phyloP scores from a whole-genome alignment of 768 basidiomycete genomes.

The Gloeophyllum trabeum region DNA sequence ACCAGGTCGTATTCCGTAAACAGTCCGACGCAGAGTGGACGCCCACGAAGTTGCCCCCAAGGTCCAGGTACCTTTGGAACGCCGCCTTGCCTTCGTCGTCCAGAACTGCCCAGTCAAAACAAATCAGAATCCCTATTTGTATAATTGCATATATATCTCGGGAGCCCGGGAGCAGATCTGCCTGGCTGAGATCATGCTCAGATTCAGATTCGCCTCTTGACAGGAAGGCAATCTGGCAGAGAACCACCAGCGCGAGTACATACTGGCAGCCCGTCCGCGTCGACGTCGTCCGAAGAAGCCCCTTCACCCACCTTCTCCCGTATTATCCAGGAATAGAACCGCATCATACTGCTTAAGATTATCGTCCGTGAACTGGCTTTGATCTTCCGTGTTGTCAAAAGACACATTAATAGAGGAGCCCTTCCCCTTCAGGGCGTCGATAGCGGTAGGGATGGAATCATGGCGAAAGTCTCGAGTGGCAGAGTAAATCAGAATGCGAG shows the following conservation, averaged over 20 bases:
- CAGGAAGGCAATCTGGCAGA: no score
- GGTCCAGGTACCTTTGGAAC: constrained; percentile 51
- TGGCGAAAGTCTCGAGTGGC: constrained; percentile 33
- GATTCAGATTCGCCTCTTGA: no score
- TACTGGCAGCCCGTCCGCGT: no score
- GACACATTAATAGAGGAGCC: constrained; percentile 20
- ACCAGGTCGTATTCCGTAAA: constrained; percentile 47
- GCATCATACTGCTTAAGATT: constrained; percentile 29
- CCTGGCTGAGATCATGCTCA: no score
- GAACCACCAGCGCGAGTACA: no score
- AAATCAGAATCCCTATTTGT: no score
- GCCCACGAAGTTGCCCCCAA: constrained; percentile 55
- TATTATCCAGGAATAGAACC: constrained; percentile 33
- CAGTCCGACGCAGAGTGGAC: constrained; percentile 38
- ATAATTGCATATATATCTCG: no score
- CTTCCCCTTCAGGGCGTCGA: constrained; percentile 22
- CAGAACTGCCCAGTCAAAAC: no score
- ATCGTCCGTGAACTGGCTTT: constrained; percentile 25
- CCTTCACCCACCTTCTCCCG: constrained; percentile 29
- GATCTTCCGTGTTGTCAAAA: constrained; percentile 35
- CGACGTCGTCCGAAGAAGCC: no score
- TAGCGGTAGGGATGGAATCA: constrained; percentile 39
- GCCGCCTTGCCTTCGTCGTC: constrained; percentile 47
- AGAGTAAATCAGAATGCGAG: constrained; percentile 24
- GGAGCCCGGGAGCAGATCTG: no score